Evolutionary conservation across 176 grass and related monocot genomes (phyloP).

Genomic region (Miscanthus lutarioriparius): DNA sequence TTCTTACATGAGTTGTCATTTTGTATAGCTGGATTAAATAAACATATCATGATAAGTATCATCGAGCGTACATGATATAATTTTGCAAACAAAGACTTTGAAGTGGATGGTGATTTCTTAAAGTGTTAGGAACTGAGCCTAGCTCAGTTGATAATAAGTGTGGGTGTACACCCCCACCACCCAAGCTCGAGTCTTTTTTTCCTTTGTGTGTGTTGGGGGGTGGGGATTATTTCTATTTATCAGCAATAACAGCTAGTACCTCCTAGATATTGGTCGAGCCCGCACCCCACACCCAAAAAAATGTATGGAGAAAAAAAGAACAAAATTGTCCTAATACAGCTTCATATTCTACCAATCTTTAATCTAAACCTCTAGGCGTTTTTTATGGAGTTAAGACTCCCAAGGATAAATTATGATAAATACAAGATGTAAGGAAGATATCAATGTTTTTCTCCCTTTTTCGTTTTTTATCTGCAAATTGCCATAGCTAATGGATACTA

Average conservation of each 20-base stretch:
- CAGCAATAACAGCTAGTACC: background rate
- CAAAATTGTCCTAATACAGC: background rate
- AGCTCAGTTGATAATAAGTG: background rate
- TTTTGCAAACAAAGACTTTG: slow-evolving; percentile 21
- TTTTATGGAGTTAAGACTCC: background rate
- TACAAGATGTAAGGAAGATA: background rate
- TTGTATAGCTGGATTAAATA: background rate
- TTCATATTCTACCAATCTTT: background rate
- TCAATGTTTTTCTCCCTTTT: background rate
- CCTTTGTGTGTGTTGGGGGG: background rate
- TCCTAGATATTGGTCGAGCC: background rate
- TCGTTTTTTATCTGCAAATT: background rate
- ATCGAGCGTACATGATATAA: background rate
- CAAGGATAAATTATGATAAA: background rate
- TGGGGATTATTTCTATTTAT: background rate
- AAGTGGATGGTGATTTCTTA: slow-evolving; percentile 11
- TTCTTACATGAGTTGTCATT: background rate
- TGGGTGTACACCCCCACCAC: background rate
- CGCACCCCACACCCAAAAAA: background rate
- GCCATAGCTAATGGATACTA: background rate
- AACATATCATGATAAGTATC: background rate
- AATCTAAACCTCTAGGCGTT: background rate
- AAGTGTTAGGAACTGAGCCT: background rate
- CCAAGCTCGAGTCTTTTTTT: background rate
- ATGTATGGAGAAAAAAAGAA: background rate